Evolutionary conservation across 176 grass and related monocot genomes (phyloP), one percentile per base, ranked within the genome.

Genomic region (Eleusine coracana): DNA sequence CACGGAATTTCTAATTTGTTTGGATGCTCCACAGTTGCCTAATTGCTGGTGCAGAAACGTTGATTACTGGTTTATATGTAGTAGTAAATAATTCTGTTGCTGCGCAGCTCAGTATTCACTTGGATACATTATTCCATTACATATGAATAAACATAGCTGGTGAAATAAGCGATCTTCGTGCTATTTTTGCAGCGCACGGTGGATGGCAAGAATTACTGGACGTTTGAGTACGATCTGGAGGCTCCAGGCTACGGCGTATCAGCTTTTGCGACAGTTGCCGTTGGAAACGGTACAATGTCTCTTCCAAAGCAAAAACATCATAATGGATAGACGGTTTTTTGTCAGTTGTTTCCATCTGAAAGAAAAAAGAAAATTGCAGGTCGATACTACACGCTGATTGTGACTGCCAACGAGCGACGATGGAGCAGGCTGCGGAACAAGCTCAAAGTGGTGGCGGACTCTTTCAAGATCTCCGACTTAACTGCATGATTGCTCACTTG

Each of bases 161-260:
- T 71, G 42, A 76, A 71, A 41, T 64, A 48, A 74, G 64, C 12
- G 21, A 11, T 3, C 7, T 49, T 18, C 44, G 10, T 42, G 9
- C 5, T 49, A 41, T 29, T 29, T 77, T 63, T 75, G 85, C 90
- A 98, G 92, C 88, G 96, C 6, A 93, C 90, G 28, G 79, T 91
- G 55, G 90, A 95, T 59, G 96, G 96, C 81, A 98, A 93, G 85
- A 95, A 98, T 72, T 95, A 98, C 82, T 98, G 96, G 96, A 98
- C 92, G 7, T 92, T 94, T 56, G 95, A 98, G 83, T 98, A 95
- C 78, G 96, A 98, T 46, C 92, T 98, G 79, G 84, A 88, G 83
- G 88, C 92, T 15, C 88, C 86, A 2, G 79, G 74, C 73, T 95
- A 93, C 49, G 81, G 88, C 27, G 83, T 94, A 10, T 91, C 96